Evolutionary conservation across 2,329 filamentous ascomycete genomes (phyloP).

Genomic region (Microdochium bolleyi): DNA sequence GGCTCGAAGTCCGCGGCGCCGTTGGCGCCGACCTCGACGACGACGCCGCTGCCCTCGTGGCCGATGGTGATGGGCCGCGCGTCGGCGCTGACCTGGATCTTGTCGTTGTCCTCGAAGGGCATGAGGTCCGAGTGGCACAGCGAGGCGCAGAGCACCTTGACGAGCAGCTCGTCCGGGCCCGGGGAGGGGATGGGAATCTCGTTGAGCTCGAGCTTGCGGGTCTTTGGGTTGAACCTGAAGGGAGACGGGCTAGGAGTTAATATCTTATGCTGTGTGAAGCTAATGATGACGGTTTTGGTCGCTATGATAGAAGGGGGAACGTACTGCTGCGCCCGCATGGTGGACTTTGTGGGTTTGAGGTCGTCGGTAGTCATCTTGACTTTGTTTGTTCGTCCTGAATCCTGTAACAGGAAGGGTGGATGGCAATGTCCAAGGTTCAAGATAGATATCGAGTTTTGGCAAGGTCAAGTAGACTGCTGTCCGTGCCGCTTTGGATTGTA

Average conservation of each 20-base stretch:
- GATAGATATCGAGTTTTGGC: no score
- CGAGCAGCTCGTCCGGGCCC: slow-evolving; percentile 6
- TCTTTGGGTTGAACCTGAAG: slow-evolving; percentile 1
- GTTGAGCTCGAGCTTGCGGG: slow-evolving; percentile 7
- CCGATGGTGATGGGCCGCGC: slow-evolving; percentile 24
- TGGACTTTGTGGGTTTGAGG: not conserved
- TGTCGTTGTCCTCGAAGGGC: slow-evolving; percentile 5
- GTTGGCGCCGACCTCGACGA: slow-evolving; percentile 46
- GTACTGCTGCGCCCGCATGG: not conserved
- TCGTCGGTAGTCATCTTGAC: not conserved
- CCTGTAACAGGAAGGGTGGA: not conserved
- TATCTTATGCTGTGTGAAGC: not conserved
- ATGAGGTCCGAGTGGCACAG: slow-evolving; percentile 7
- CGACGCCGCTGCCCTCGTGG: slow-evolving; percentile 58
- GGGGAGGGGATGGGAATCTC: slow-evolving; percentile 5
- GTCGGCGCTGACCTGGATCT: slow-evolving; percentile 8
- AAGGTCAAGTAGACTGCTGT: no score
- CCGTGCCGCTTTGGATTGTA: no score
- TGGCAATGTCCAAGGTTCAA: no score
- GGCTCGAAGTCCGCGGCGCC: slow-evolving; percentile 44
- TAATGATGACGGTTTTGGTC: not conserved
- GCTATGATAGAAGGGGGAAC: not conserved
- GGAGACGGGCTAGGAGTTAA: not conserved
- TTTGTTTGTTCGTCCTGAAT: not conserved
- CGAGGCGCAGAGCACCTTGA: slow-evolving; percentile 6